phyloP scores from a whole-genome alignment of 768 basidiomycete genomes.

The Amanita pseudoporphyria region DNA sequence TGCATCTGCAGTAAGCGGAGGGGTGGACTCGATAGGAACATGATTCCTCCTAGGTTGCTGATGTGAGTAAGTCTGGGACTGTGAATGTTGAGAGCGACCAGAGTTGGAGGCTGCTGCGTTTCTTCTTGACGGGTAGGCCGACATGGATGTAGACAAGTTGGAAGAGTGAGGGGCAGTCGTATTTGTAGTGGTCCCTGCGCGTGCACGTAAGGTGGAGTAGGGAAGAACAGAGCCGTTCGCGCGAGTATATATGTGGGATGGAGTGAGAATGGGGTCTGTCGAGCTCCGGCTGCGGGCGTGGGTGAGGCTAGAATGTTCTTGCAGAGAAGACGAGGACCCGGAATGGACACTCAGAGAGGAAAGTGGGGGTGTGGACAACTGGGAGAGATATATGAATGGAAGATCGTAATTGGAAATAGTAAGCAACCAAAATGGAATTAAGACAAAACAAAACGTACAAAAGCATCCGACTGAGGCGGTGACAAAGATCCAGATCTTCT shows the following conservation, averaged over 20 bases:
- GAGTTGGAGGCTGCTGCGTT: not conserved
- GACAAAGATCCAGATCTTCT: conserved; percentile 7
- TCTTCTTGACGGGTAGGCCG: not conserved
- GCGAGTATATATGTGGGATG: not conserved
- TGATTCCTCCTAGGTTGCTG: not conserved
- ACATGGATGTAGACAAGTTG: not conserved
- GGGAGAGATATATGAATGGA: not conserved
- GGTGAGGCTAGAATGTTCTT: not conserved
- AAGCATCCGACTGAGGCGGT: conserved; percentile 2
- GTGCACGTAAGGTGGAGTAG: not conserved
- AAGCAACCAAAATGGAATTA: not conserved
- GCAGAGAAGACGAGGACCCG: not conserved
- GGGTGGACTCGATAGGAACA: not conserved
- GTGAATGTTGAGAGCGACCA: not conserved
- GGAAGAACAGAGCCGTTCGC: not conserved
- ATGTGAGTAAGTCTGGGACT: not conserved
- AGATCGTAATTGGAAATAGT: not conserved
- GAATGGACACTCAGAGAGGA: not conserved
- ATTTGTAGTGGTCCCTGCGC: not conserved
- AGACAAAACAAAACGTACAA: not conserved
- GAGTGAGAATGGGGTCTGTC: conserved; percentile 3
- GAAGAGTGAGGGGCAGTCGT: not conserved
- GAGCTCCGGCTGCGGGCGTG: conserved; percentile 6
- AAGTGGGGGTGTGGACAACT: not conserved
- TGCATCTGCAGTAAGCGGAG: conserved; percentile 6